phyloP scores from a whole-genome alignment of 1,284 basidiomycete species.

The Blastosporella zonata region DNA sequence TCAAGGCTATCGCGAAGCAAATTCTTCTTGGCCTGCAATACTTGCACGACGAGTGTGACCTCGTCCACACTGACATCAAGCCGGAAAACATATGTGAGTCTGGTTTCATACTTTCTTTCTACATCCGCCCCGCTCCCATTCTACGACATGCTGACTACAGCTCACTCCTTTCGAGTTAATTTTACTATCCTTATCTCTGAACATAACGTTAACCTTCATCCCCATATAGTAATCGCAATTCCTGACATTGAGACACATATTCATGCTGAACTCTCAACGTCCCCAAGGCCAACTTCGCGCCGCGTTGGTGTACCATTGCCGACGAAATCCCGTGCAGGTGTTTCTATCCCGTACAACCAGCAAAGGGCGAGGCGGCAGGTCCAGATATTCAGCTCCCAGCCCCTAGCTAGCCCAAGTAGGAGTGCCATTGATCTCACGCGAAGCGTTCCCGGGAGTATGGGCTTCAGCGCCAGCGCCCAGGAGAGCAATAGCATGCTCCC shows the following conservation, averaged over 20 bases:
- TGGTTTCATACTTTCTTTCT: slow-evolving; percentile 17
- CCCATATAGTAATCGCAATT: slow-evolving; percentile 67
- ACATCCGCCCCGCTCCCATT: slow-evolving; percentile 14
- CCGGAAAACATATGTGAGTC: slow-evolving; percentile 87
- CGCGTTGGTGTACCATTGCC: slow-evolving; percentile 66
- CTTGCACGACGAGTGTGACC: slow-evolving; percentile 85
- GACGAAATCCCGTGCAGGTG: slow-evolving; percentile 52
- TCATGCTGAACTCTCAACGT: slow-evolving; percentile 58
- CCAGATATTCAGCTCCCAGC: slow-evolving; percentile 77
- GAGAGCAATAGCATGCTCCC: slow-evolving; percentile 38
- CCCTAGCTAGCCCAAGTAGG: slow-evolving; percentile 56
- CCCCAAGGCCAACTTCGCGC: slow-evolving; percentile 64
- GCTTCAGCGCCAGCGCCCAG: slow-evolving; percentile 30
- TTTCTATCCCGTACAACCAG: slow-evolving; percentile 53
- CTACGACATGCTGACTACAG: slow-evolving; percentile 12
- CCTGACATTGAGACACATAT: slow-evolving; percentile 74
- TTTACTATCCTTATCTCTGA: slow-evolving; percentile 28
- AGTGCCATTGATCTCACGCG: slow-evolving; percentile 34
- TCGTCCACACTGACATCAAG: slow-evolving; percentile 88
- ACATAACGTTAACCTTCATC: slow-evolving; percentile 24
- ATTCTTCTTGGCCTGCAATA: slow-evolving; percentile 87
- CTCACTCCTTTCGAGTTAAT: slow-evolving; percentile 16
- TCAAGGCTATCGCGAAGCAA: slow-evolving; percentile 82
- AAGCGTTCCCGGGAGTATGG: slow-evolving; percentile 31
- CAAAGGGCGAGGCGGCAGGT: slow-evolving; percentile 57